Conservation (phyloP, 2,329 filamentous ascomycete genomes). For the Cordyceps farinosa region DNA sequence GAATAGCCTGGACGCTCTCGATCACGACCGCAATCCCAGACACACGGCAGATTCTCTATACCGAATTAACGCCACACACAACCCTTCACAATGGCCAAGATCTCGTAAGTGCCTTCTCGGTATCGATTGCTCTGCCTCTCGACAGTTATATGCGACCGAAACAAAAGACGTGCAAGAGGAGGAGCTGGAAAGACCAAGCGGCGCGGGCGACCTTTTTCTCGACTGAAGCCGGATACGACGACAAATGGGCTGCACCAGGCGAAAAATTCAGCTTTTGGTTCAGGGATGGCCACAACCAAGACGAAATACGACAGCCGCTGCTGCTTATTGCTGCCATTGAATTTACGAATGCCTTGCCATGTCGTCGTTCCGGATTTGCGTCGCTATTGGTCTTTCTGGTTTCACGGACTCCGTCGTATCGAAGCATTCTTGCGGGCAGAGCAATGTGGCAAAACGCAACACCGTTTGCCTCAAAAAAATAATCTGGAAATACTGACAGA, state of each 20-base stretch:
- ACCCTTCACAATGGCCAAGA: slow-evolving; percentile 60
- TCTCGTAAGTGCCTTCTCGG: slow-evolving; percentile 49
- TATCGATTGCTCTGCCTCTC: slow-evolving; percentile 14
- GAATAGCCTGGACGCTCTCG: slow-evolving; percentile 29
- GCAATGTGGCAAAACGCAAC: slow-evolving; percentile 10
- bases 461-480: background rate
- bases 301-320: background rate
- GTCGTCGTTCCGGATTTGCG: background rate
- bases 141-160: slow-evolving; percentile 19
- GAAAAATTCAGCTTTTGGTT: background rate
- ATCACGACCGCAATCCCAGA: slow-evolving; percentile 35
- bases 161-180: slow-evolving; percentile 18
- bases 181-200: background rate
- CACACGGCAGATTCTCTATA: slow-evolving; percentile 33
- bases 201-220: background rate
- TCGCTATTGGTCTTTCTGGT: background rate
- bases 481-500: slow-evolving; percentile 31
- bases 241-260: background rate
- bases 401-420: background rate
- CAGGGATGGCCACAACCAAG: background rate
- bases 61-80: slow-evolving; percentile 42
- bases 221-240: background rate
- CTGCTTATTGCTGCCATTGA: background rate
- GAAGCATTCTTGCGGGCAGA: slow-evolving; percentile 12
- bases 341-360: no score